Evolutionary conservation across 2,329 filamentous ascomycete genomes (phyloP).

Genomic region (Herpomyces periplanetae): DNA sequence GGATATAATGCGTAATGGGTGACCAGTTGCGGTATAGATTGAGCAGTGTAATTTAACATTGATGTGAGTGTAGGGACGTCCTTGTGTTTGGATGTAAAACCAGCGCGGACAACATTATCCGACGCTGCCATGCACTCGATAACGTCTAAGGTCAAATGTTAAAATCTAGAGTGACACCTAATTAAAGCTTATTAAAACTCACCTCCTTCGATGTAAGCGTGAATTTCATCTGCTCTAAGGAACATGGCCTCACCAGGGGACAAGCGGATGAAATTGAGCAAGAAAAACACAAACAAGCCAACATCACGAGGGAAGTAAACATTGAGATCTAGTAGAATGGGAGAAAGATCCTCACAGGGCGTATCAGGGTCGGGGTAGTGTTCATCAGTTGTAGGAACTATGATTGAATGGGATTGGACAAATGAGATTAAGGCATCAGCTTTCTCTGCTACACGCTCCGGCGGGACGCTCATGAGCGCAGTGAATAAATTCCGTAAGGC

Average conservation of each 20-base stretch:
- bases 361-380: conserved; percentile 27
- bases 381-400: conserved; percentile 27
- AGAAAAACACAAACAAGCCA: conserved; percentile 76
- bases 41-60: conserved; percentile 82
- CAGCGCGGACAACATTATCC: conserved; percentile 92
- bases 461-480: conserved; percentile 35
- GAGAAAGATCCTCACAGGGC: conserved; percentile 24
- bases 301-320: conserved; percentile 58
- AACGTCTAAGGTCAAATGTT: conserved; percentile 25
- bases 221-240: conserved; percentile 78
- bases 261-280: conserved; percentile 75
- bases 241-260: conserved; percentile 76
- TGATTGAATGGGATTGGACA: conserved; percentile 20
- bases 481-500: conserved; percentile 35
- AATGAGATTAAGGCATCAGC: conserved; percentile 26
- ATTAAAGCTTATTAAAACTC: conserved; percentile 1
- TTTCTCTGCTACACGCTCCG: conserved; percentile 21
- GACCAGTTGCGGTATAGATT: conserved; percentile 76
- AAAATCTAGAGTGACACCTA: conserved; percentile 1
- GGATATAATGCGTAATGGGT: conserved; percentile 55
- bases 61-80: conserved; percentile 55
- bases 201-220: conserved; percentile 48
- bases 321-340: conserved; percentile 37
- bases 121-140: conserved; percentile 96
- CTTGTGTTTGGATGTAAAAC: conserved; percentile 95